Evolutionary conservation across 345 rosid species (phyloP).

Genomic region (Rubroshorea leprosula): DNA sequence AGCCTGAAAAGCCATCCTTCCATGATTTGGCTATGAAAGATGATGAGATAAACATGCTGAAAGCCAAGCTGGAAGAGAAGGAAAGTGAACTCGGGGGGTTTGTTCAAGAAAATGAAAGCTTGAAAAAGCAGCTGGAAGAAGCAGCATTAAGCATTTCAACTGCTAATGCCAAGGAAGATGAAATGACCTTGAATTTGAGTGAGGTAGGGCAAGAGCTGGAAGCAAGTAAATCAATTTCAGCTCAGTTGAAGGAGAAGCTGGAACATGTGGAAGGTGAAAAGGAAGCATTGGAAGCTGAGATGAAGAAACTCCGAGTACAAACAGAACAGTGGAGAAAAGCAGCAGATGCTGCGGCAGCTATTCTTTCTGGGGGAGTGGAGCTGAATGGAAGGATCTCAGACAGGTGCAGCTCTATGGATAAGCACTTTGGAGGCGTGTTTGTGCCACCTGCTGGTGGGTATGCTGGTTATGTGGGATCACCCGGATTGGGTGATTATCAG

Average conservation of each 20-base stretch:
- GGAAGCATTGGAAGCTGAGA: constrained; percentile 60
- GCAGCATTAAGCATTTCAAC: constrained; percentile 29
- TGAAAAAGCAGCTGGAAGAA: constrained; percentile 51
- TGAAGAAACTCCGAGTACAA: constrained; percentile 78
- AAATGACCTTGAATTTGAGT: constrained; percentile 35
- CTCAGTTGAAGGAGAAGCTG: constrained; percentile 43
- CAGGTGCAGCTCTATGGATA: constrained; percentile 71
- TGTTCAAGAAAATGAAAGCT: constrained; percentile 43
- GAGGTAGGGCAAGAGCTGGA: constrained; percentile 52
- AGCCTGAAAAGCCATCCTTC: constrained; percentile 25
- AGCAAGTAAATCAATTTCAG: constrained; percentile 43
- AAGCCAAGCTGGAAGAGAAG: constrained; percentile 51
- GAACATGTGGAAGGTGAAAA: constrained; percentile 52
- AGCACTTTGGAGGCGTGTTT: constrained; percentile 55
- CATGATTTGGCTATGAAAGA: constrained; percentile 35
- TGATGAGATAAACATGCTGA: constrained; percentile 51
- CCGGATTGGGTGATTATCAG: constrained; percentile 47
- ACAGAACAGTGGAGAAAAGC: constrained; percentile 97
- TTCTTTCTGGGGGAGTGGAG: constrained; percentile 65
- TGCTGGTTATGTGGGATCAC: constrained; percentile 51
- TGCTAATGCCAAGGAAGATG: constrained; percentile 46
- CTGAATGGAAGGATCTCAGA: constrained; percentile 50
- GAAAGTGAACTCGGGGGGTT: constrained; percentile 43
- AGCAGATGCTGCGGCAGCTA: constrained; percentile 90
- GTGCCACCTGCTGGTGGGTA: constrained; percentile 37